A percentile compares a stretch with the other conserved stretches of the same genome.
phyloP scores from a whole-genome alignment of 1,139 yeast species.

The Scheffersomyces lignicola region DNA sequence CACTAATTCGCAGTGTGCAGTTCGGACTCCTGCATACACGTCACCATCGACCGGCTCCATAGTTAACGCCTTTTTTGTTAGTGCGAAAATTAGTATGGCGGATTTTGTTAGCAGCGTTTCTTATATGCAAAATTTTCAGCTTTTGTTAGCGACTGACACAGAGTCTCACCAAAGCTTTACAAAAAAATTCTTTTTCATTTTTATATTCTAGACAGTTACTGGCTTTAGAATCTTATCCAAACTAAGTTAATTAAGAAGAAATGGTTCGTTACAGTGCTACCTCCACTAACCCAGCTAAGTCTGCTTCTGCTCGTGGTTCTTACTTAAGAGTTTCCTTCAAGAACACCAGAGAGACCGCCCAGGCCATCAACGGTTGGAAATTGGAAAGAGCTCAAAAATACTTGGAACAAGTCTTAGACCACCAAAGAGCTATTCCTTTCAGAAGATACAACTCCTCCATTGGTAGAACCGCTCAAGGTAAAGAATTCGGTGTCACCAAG shows the following conservation, averaged over 20 bases:
- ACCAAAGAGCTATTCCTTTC: conserved; percentile 99
- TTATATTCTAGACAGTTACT: no score
- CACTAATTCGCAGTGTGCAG: no score
- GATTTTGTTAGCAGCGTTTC: no score
- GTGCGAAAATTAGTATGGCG: no score
- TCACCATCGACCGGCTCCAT: no score
- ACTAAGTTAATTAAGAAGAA: conserved; percentile 8
- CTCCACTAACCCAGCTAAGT: conserved; percentile 99
- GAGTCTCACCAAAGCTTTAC: neutral
- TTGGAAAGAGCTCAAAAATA: conserved; percentile 93
- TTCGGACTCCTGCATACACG: no score
- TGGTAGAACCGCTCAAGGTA: conserved; percentile 99
- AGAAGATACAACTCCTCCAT: conserved; percentile 95
- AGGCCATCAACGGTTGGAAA: conserved; percentile 98
- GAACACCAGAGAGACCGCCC: conserved; percentile 99
- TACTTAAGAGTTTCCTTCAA: conserved; percentile 99
- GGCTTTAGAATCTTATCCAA: conserved; percentile 1
- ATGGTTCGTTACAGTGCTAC: conserved; percentile 93
- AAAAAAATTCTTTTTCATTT: conserved; percentile 3
- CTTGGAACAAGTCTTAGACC: conserved; percentile 95
- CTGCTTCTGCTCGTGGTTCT: conserved; percentile 99
- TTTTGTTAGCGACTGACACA: no score
- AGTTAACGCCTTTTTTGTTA: no score
- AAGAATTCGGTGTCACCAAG: conserved; percentile 99
- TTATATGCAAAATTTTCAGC: no score